These are phyloP conservation scores for Linnemannia exigua DNA, from an alignment of 192 early-diverging fungal genomes.

Conservation along the genomic window DNA sequence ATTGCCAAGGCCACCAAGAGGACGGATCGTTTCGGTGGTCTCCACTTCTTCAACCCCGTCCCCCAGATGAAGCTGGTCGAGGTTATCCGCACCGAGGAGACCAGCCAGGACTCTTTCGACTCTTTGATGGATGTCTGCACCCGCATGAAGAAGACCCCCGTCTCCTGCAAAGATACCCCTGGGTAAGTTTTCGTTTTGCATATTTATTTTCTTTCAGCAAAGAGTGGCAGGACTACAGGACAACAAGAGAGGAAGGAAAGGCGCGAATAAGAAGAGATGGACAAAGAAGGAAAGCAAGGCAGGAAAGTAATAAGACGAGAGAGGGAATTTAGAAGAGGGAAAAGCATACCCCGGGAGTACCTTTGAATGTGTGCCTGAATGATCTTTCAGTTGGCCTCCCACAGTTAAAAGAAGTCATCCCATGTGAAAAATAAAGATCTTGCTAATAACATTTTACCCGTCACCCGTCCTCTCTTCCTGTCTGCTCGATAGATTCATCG, in stretches of 20 bases:
- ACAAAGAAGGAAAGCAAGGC: neutral
- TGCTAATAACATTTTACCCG: conserved; percentile 12
- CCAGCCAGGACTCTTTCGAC: conserved; percentile 73
- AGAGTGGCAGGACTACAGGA: neutral
- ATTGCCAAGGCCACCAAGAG: conserved; percentile 80
- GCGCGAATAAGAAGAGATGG: neutral
- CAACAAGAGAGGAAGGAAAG: neutral
- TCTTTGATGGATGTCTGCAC: conserved; percentile 76
- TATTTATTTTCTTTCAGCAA: neutral
- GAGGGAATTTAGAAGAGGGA: neutral
- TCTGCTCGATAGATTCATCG: conserved; percentile 78
- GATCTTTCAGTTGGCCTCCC: neutral
- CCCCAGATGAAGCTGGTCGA: conserved; percentile 99
- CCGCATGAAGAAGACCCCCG: conserved; percentile 88
- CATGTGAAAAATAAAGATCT: conserved; percentile 32
- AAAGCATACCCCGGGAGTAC: neutral
- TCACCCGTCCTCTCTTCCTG: neutral
- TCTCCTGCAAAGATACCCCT: conserved; percentile 97
- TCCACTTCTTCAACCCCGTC: conserved; percentile 99
- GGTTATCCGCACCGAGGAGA: conserved; percentile 82
- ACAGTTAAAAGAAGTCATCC: neutral
- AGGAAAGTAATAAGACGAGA: neutral
- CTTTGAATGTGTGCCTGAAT: neutral
- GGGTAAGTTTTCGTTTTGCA: conserved; percentile 64
- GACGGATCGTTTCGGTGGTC: conserved; percentile 78